Percentiles rank a stretch among this genome's conserved stretches.
Evolutionary conservation across 2,329 filamentous ascomycete species (phyloP).

Genomic region (Xylaria arbuscula): DNA sequence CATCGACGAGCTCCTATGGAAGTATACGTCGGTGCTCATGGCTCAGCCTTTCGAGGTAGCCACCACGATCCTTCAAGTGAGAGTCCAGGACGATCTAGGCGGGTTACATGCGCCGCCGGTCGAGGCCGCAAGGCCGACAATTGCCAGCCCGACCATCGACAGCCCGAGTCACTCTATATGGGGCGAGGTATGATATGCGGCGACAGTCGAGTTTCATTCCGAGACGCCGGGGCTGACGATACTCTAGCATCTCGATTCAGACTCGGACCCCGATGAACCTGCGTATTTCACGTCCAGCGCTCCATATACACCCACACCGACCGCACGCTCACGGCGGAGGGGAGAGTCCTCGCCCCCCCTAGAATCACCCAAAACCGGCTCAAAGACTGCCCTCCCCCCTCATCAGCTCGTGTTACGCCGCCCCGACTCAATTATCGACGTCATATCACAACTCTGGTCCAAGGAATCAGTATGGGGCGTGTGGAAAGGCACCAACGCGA

Average conservation of each 20-base stretch:
- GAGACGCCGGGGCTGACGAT: slow-evolving; percentile 32
- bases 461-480: slow-evolving; percentile 91
- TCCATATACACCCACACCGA: slow-evolving; percentile 65
- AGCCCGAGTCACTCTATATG: slow-evolving; percentile 53
- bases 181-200: slow-evolving; percentile 45
- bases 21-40: slow-evolving; percentile 88
- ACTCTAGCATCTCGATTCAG: slow-evolving; percentile 61
- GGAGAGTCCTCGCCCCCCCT: slow-evolving; percentile 49
- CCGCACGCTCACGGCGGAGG: slow-evolving; percentile 52
- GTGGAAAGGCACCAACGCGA: slow-evolving; percentile 93
- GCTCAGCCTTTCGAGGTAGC: slow-evolving; percentile 97
- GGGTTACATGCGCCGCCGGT: slow-evolving; percentile 47
- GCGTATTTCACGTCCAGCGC: slow-evolving; percentile 82
- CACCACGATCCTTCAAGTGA: slow-evolving; percentile 89
- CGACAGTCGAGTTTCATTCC: slow-evolving; percentile 29
- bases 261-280: slow-evolving; percentile 80
- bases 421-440: slow-evolving; percentile 84
- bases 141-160: slow-evolving; percentile 47
- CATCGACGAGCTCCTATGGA: slow-evolving; percentile 87
- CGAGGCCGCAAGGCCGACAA: slow-evolving; percentile 48
- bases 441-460: slow-evolving; percentile 87
- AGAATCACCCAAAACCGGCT: slow-evolving; percentile 51
- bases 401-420: slow-evolving; percentile 78
- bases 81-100: slow-evolving; percentile 64
- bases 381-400: slow-evolving; percentile 52